A percentile compares a stretch with the other conserved stretches of the same genome.
phyloP scores from a whole-genome alignment of 2,329 filamentous ascomycete genomes.

The Talaromyces sp. region DNA sequence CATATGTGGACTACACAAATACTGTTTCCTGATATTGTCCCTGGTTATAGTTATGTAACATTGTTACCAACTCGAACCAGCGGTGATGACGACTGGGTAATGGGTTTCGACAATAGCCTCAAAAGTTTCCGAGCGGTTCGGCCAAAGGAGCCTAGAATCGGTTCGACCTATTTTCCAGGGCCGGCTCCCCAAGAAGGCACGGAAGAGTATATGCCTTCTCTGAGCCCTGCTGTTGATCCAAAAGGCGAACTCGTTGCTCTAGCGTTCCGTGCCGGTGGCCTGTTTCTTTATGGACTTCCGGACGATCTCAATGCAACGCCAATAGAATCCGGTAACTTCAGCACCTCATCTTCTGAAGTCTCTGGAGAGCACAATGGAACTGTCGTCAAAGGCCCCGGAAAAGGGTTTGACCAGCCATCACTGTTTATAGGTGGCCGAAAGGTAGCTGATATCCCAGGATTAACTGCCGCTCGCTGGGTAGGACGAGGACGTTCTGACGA shows the following conservation, averaged over 20 bases:
- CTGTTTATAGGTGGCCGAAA: slow-evolving; percentile 67
- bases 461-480: slow-evolving; percentile 72
- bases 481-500: slow-evolving; percentile 55
- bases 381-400: slow-evolving; percentile 31
- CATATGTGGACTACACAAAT: slow-evolving; percentile 84
- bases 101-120: slow-evolving; percentile 73
- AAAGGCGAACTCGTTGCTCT: slow-evolving; percentile 70
- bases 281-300: slow-evolving; percentile 79
- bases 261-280: slow-evolving; percentile 68
- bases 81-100: slow-evolving; percentile 68
- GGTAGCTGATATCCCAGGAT: slow-evolving; percentile 63
- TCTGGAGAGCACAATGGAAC: background rate
- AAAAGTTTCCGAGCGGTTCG: slow-evolving; percentile 76
- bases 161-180: slow-evolving; percentile 76
- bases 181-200: slow-evolving; percentile 51
- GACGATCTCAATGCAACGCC: slow-evolving; percentile 63
- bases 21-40: slow-evolving; percentile 76
- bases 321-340: slow-evolving; percentile 7
- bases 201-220: slow-evolving; percentile 65
- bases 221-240: slow-evolving; percentile 67
- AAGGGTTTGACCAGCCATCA: slow-evolving; percentile 54
- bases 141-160: slow-evolving; percentile 71
- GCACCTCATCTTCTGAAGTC: slow-evolving; percentile 23
- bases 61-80: slow-evolving; percentile 56
- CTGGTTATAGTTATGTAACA: slow-evolving; percentile 74